Base-by-base conservation (phyloP, 345 rosid genomes). In the Boechera stricta region DNA sequence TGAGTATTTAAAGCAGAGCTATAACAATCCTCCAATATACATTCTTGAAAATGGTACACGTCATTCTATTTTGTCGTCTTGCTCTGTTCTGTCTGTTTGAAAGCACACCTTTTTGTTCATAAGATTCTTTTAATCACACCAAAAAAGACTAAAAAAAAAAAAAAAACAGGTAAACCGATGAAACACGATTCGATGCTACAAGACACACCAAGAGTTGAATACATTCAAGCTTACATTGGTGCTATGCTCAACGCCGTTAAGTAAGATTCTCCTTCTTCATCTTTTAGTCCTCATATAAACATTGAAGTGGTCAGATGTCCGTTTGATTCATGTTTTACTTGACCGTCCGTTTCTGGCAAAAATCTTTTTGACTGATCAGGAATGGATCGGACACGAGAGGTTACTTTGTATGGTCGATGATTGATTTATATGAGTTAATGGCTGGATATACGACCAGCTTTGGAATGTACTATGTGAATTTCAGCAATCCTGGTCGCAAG, bases 331-430 rank as follows among this genome's bases (percentile, higher is more conserved):
- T 4, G 45, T 48, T 16, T 57, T 57, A 49, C 5, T 11, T 36
- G 7, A 32, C 21, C 24, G 24, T 57, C n/a, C 47, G 44, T 26
- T 63, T 31, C 11, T 56, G 61, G 31, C 21, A 56, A 56, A 56
- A 21, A 1, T 56, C 5, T 41, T 48, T 48, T 60, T 10, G 45
- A 45, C 6, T 56, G n/a, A n/a, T 51, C 39, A 83, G 90, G 83
- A 83, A 82, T 71, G 90, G 90, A 64, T 85, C 88, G 3, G 77
- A 85, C 67, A 79, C 69, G 5, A 83, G 85, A 77, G 90, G 88
- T 0, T 88, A 86, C 73, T 80, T 88, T 38, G 7, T 73, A 29
- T 85, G 92, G 92, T 85, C 92, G 3, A 67, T 86, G 65, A 18
- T 87, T 12, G 91, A 84, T 38, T 24, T 84, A 33, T 77, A 64